Conservation (phyloP, 2,329 filamentous ascomycete genomes). For the Aspergillus fumigatus region DNA sequence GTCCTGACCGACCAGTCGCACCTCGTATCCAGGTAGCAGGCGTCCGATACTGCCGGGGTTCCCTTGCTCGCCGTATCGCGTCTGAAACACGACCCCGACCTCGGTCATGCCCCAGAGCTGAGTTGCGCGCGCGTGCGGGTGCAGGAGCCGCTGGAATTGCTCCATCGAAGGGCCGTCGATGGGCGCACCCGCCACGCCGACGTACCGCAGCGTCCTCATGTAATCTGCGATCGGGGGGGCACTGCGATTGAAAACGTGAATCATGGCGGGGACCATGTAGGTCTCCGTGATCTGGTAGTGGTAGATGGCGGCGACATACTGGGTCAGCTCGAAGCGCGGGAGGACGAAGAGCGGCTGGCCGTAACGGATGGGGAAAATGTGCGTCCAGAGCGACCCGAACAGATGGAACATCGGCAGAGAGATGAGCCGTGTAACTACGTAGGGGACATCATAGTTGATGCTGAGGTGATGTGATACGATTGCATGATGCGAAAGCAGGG, state of each 20-base stretch:
- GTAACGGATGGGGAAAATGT: slow-evolving; percentile 44
- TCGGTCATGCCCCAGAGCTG: slow-evolving; percentile 56
- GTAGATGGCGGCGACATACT: slow-evolving; percentile 38
- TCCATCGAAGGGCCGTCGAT: slow-evolving; percentile 40
- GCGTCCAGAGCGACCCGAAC: slow-evolving; percentile 45
- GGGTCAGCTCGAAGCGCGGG: slow-evolving; percentile 40
- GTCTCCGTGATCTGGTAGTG: slow-evolving; percentile 46
- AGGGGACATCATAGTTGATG: slow-evolving; percentile 40
- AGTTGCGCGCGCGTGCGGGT: slow-evolving; percentile 38
- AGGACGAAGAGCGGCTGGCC: slow-evolving; percentile 47
- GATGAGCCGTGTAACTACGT: slow-evolving; percentile 42
- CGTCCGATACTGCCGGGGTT: slow-evolving; percentile 46
- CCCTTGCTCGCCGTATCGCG: slow-evolving; percentile 37
- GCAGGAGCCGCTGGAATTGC: slow-evolving; percentile 40
- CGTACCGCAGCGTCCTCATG: slow-evolving; percentile 41
- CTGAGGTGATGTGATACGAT: slow-evolving; percentile 48
- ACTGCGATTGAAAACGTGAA: slow-evolving; percentile 33
- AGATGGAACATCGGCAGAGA: slow-evolving; percentile 52
- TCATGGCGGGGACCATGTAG: slow-evolving; percentile 46
- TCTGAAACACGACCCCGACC: slow-evolving; percentile 43
- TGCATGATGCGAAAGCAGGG: slow-evolving; percentile 55
- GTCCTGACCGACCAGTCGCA: slow-evolving; percentile 33
- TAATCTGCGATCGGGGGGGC: slow-evolving; percentile 20
- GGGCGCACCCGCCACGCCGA: slow-evolving; percentile 48
- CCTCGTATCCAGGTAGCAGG: slow-evolving; percentile 38